phyloP scores from a whole-genome alignment of 495 filamentous ascomycete genomes.

The Annulohypoxylon maeteangense region DNA sequence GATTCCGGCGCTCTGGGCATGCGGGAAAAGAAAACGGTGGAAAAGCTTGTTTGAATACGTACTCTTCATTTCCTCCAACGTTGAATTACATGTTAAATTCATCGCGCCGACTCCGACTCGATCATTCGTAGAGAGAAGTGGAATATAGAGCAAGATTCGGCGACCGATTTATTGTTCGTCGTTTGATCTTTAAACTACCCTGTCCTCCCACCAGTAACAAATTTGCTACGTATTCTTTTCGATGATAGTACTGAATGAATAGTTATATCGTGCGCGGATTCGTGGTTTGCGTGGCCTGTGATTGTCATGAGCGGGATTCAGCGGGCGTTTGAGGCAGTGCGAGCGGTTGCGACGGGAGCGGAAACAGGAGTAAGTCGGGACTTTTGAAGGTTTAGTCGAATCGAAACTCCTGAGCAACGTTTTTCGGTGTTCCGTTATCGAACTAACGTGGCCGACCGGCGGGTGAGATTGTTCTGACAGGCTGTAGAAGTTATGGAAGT shows the following conservation, averaged over 20 bases:
- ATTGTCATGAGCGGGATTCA: constrained; percentile 6
- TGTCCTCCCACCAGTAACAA: constrained; percentile 9
- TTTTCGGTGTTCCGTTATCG: not conserved
- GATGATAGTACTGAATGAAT: constrained; percentile 12
- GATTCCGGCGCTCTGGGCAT: constrained; percentile 36
- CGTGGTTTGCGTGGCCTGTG: constrained; percentile 6
- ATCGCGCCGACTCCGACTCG: constrained; percentile 30
- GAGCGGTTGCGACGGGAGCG: constrained; percentile 11
- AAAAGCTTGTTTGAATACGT: constrained; percentile 47
- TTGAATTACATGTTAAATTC: constrained; percentile 62
- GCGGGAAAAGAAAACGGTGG: constrained; percentile 24
- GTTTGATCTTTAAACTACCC: not conserved
- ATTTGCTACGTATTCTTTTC: not conserved
- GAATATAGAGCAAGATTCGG: not conserved
- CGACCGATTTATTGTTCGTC: not conserved
- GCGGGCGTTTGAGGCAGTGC: constrained; percentile 23
- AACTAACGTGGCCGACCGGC: constrained; percentile 35
- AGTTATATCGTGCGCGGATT: constrained; percentile 12
- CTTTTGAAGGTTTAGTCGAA: not conserved
- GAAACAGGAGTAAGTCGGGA: constrained; percentile 10
- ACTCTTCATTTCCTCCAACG: constrained; percentile 67
- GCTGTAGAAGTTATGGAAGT: not conserved
- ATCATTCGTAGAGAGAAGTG: constrained; percentile 15
- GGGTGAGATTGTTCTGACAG: constrained; percentile 26
- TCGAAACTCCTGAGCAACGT: not conserved